phyloP scores from a whole-genome alignment of 805 yeast species.

The Yamadazyma laniorum region DNA sequence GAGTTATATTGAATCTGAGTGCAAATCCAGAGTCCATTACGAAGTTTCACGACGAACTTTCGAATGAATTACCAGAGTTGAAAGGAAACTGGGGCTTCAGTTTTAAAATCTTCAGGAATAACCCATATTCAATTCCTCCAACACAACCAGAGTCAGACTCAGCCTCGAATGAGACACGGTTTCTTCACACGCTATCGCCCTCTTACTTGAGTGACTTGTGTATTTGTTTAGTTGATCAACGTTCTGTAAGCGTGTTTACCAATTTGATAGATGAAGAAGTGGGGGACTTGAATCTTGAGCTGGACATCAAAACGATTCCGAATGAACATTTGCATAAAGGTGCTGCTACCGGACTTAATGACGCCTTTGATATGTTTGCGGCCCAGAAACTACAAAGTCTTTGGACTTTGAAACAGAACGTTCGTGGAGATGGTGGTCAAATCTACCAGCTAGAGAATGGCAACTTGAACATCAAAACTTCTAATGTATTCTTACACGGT shows the following conservation, averaged over 20 bases:
- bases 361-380: slow-evolving; percentile 55
- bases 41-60: slow-evolving; percentile 66
- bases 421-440: slow-evolving; percentile 74
- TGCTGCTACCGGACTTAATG: slow-evolving; percentile 54
- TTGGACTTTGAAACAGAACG: slow-evolving; percentile 67
- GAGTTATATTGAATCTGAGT: slow-evolving; percentile 36
- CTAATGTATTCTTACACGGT: slow-evolving; percentile 74
- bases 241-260: slow-evolving; percentile 35
- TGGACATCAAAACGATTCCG: slow-evolving; percentile 27
- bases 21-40: slow-evolving; percentile 61
- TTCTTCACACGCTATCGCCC: slow-evolving; percentile 49
- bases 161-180: slow-evolving; percentile 40
- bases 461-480: slow-evolving; percentile 54
- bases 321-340: slow-evolving; percentile 45
- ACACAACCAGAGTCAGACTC: slow-evolving; percentile 25
- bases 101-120: slow-evolving; percentile 65
- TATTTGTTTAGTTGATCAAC: slow-evolving; percentile 48
- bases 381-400: slow-evolving; percentile 60
- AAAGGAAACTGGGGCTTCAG: slow-evolving; percentile 69
- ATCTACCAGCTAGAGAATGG: slow-evolving; percentile 58
- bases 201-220: slow-evolving; percentile 49
- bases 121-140: slow-evolving; percentile 50
- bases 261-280: slow-evolving; percentile 34
- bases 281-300: slow-evolving; percentile 10
- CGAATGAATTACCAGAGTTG: slow-evolving; percentile 61